These are phyloP conservation scores for Arabidopsis thaliana DNA, from an alignment of 345 rosid species.

Conservation along the genomic window DNA sequence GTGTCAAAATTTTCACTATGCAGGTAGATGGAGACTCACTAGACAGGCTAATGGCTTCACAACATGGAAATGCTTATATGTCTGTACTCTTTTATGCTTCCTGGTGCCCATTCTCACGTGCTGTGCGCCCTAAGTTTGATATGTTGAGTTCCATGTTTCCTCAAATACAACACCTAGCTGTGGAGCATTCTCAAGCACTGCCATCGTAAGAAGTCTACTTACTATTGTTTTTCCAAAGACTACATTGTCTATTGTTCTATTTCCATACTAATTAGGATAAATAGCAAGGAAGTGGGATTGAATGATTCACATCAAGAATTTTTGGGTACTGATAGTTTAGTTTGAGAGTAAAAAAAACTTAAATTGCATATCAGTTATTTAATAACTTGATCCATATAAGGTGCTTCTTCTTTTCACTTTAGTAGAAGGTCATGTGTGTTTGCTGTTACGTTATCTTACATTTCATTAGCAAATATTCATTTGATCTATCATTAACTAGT, in stretches of 20 bases:
- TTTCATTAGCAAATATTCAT: neutral
- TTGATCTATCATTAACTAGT: neutral
- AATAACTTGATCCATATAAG: neutral
- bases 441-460: neutral
- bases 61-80: conserved; percentile 49
- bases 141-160: conserved; percentile 81
- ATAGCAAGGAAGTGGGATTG: neutral
- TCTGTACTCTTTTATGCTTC: conserved; percentile 83
- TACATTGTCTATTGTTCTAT: neutral
- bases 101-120: conserved; percentile 81
- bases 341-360: neutral
- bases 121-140: conserved; percentile 56
- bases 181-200: conserved; percentile 72
- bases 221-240: neutral
- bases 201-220: conserved; percentile 67
- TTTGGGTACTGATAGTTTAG: neutral
- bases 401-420: neutral
- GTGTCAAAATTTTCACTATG: conserved; percentile 25
- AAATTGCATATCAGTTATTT: neutral
- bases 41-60: conserved; percentile 51
- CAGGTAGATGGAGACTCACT: conserved; percentile 78
- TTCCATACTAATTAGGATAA: neutral
- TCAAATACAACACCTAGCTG: conserved; percentile 65
- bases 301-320: conserved; percentile 6
- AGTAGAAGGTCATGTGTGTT: neutral